These are phyloP conservation scores for Camellia granthamiana DNA, from an alignment of 148 eudicot genomes.

Conservation along the genomic window DNA sequence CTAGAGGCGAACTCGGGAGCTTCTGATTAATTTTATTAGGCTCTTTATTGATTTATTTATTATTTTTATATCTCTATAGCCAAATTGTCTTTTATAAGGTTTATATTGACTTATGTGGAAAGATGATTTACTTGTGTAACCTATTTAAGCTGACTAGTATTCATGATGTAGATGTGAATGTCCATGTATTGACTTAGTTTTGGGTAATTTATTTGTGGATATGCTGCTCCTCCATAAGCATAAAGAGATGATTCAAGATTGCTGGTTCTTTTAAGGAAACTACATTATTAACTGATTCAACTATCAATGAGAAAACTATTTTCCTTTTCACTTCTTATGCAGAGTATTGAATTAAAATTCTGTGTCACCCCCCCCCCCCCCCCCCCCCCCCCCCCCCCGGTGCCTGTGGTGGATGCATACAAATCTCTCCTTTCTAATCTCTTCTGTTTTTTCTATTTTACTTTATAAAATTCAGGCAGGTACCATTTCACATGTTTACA, in stretches of 20 bases:
- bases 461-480: constrained; percentile 35
- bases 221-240: background rate
- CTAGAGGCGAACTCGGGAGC: background rate
- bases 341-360: no score
- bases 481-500: constrained; percentile 32
- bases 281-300: background rate
- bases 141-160: constrained; percentile 1
- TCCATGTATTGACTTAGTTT: background rate
- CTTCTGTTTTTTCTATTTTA: background rate
- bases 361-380: no score
- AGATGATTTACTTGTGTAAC: background rate
- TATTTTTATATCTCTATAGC: background rate
- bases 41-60: background rate
- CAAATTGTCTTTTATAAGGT: constrained; percentile 1
- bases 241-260: constrained; percentile 8
- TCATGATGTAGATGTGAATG: background rate
- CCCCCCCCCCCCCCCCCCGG: no score
- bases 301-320: no score
- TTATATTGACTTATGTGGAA: background rate
- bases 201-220: background rate
- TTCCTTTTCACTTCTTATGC: no score
- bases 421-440: background rate
- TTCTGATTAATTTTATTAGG: constrained; percentile 3
- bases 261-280: background rate
- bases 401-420: background rate